phyloP scores from a whole-genome alignment of 1,139 yeast species.

The Candida mesenterica region DNA sequence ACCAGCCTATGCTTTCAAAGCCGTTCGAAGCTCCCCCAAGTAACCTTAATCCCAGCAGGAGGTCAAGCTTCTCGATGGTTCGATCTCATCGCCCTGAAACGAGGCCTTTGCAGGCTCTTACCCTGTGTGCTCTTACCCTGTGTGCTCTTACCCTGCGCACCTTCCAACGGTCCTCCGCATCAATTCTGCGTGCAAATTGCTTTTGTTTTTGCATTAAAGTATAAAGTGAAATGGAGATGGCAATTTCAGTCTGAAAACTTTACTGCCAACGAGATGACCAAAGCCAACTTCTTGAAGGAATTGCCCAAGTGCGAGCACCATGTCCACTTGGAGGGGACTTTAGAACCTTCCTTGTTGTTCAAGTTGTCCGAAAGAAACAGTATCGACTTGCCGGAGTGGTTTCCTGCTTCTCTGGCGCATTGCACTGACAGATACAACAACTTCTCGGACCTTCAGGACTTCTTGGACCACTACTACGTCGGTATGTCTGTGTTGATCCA shows the following conservation, averaged over 20 bases:
- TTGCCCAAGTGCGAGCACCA: conserved; percentile 85
- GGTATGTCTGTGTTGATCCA: conserved; percentile 70
- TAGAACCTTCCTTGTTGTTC: conserved; percentile 69
- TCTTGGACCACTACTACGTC: conserved; percentile 71
- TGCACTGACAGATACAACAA: conserved; percentile 57
- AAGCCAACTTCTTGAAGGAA: conserved; percentile 50
- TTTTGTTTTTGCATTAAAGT: background rate
- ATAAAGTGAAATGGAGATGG: background rate
- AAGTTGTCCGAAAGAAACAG: conserved; percentile 59
- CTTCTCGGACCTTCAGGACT: conserved; percentile 71
- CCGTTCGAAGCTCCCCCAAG: too few relatives aligned
- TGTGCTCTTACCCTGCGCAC: too few relatives aligned
- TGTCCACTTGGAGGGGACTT: conserved; percentile 76
- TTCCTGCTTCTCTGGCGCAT: conserved; percentile 54
- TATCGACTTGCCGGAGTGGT: conserved; percentile 54
- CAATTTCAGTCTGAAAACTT: too few relatives aligned
- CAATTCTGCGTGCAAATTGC: too few relatives aligned
- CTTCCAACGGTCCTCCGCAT: too few relatives aligned
- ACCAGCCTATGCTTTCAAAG: too few relatives aligned
- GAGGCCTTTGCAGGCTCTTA: too few relatives aligned
- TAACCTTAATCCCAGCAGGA: too few relatives aligned
- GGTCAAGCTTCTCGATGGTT: too few relatives aligned
- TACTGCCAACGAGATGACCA: too few relatives aligned
- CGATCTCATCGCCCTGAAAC: too few relatives aligned
- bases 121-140: too few relatives aligned